Percentiles rank a stretch among this genome's conserved stretches.
Evolutionary conservation across 768 basidiomycete genomes (phyloP).

Genomic region (Xanthoconium stramineum): DNA sequence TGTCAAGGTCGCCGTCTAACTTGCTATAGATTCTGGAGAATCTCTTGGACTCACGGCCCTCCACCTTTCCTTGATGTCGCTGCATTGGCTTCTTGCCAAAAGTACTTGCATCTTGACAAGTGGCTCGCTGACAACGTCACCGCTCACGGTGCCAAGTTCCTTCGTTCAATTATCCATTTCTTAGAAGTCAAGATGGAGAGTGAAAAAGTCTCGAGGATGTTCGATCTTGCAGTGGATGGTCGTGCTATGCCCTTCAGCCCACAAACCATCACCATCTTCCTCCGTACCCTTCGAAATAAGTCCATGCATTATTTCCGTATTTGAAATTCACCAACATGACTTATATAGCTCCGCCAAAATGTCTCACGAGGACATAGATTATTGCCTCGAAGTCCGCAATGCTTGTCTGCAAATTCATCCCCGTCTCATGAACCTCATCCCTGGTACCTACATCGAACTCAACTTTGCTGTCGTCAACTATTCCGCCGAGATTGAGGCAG

Average conservation of each 20-base stretch:
- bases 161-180: too few species aligned
- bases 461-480: constrained; percentile 89
- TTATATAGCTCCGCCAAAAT: constrained; percentile 49
- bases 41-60: too few species aligned
- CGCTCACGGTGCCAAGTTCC: too few species aligned
- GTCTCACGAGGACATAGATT: constrained; percentile 39
- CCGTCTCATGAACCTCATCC: too few species aligned
- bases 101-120: too few species aligned
- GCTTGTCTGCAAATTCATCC: constrained; percentile 93
- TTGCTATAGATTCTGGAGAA: too few species aligned
- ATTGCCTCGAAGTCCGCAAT: constrained; percentile 89
- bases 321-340: constrained; percentile 1
- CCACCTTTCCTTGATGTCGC: too few species aligned
- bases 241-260: constrained; percentile 86
- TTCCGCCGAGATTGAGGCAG: constrained; percentile 82
- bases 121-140: too few species aligned
- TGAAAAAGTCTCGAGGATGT: too few species aligned
- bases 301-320: constrained; percentile 35
- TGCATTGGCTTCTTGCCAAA: too few species aligned
- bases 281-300: constrained; percentile 85
- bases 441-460: constrained; percentile 49
- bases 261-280: constrained; percentile 86
- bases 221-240: constrained; percentile 49
- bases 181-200: too few species aligned
- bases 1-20: too few species aligned